phyloP scores from a whole-genome alignment of 2,329 filamentous ascomycete genomes.

The Hirsutella minnesotensis region DNA sequence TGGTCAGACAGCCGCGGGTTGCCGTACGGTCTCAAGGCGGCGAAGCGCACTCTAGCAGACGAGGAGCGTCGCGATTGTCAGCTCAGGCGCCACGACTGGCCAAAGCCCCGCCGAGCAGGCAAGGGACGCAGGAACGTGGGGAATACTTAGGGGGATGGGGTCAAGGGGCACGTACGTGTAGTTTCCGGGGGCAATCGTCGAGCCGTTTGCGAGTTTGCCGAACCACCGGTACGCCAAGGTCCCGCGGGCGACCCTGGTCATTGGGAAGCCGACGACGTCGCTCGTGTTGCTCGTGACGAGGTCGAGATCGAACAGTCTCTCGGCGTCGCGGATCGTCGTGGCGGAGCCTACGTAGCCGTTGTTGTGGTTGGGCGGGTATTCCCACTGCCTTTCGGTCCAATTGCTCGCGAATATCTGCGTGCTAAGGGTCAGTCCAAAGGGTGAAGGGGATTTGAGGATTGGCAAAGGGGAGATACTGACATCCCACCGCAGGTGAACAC shows the following conservation, averaged over 20 bases:
- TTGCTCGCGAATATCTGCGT: conserved; percentile 27
- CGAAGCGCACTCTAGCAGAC: conserved; percentile 25
- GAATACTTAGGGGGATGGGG: too few relatives aligned
- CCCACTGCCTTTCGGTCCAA: conserved; percentile 28
- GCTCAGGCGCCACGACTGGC: not conserved
- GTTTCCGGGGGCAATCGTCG: conserved; percentile 25
- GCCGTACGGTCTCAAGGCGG: conserved; percentile 28
- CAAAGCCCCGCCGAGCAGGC: too few relatives aligned
- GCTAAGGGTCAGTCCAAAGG: too few relatives aligned
- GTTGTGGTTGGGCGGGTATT: conserved; percentile 26
- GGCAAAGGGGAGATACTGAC: conserved; percentile 10
- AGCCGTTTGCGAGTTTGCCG: conserved; percentile 28
- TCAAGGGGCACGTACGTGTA: conserved; percentile 21
- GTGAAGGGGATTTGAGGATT: too few relatives aligned
- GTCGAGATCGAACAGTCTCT: too few relatives aligned
- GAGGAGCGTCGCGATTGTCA: conserved; percentile 5
- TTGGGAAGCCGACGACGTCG: conserved; percentile 25
- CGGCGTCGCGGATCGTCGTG: conserved; percentile 12
- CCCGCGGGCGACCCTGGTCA: conserved; percentile 20
- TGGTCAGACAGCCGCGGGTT: conserved; percentile 26
- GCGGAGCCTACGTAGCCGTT: conserved; percentile 30
- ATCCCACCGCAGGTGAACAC: conserved; percentile 23
- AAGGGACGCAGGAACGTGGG: too few relatives aligned
- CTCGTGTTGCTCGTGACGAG: conserved; percentile 14
- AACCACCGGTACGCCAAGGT: conserved; percentile 28